These are phyloP conservation scores for Luffa acutangula DNA, from an alignment of 306 rosid genomes.

Conservation along the genomic window DNA sequence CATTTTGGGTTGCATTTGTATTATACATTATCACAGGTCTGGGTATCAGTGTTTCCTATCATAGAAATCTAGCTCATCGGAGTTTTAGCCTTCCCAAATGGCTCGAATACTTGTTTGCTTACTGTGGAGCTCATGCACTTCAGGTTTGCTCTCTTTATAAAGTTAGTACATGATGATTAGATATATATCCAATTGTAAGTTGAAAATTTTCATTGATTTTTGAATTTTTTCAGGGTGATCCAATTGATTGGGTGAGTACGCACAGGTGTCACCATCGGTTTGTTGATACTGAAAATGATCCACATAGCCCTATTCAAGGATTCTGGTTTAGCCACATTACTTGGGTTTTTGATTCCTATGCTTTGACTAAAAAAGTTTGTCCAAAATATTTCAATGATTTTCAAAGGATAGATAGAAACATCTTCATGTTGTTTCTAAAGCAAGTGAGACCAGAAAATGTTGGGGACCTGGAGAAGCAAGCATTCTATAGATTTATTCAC, in stretches of 20 bases:
- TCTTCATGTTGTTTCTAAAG: neutral
- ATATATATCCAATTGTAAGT: too few species aligned
- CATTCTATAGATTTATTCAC: conserved; percentile 36
- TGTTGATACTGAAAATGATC: conserved; percentile 75
- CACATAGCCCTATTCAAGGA: conserved; percentile 52
- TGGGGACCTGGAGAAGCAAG: conserved; percentile 61
- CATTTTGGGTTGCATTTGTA: conserved; percentile 38
- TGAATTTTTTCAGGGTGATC: conserved; percentile 40
- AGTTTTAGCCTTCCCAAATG: conserved; percentile 74
- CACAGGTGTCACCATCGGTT: conserved; percentile 87
- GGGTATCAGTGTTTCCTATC: conserved; percentile 63
- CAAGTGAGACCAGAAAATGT: conserved; percentile 47
- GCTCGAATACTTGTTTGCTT: conserved; percentile 79
- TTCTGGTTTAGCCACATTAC: too few species aligned
- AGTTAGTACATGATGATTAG: too few species aligned
- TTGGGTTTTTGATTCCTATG: too few species aligned
- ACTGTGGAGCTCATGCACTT: conserved; percentile 62
- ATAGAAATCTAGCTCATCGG: conserved; percentile 67
- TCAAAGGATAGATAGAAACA: too few species aligned
- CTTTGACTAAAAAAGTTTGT: conserved; percentile 32
- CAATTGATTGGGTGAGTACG: conserved; percentile 84
- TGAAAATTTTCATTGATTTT: too few species aligned
- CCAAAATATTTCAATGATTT: too few species aligned
- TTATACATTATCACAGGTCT: conserved; percentile 60
- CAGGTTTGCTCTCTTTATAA: conserved; percentile 30